These are phyloP conservation scores for Cicer chorassanicum DNA, from an alignment of 306 rosid species.

Conservation along the genomic window DNA sequence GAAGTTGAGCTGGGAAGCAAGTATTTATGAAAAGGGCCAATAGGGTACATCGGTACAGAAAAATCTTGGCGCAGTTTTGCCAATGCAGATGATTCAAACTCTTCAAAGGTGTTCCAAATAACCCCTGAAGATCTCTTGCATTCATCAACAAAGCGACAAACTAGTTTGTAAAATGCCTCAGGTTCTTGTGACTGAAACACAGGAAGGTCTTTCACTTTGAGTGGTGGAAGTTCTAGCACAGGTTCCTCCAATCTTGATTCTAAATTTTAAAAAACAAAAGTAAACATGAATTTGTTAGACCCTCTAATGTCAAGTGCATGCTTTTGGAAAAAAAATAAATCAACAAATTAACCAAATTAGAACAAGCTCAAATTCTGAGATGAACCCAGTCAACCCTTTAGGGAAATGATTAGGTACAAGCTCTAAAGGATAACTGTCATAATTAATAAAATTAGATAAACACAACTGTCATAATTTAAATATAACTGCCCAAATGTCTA, in stretches of 20 bases:
- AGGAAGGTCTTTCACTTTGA: constrained; percentile 67
- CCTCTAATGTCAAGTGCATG: constrained; percentile 2
- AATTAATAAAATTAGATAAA: too few species aligned
- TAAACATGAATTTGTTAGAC: neutral
- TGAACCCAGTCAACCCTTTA: neutral
- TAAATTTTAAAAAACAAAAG: constrained; percentile 40
- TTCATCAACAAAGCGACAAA: constrained; percentile 36
- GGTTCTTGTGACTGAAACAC: constrained; percentile 25
- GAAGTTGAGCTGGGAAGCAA: constrained; percentile 38
- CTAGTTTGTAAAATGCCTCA: constrained; percentile 33
- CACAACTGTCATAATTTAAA: too few species aligned
- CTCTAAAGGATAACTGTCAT: too few species aligned
- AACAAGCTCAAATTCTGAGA: constrained; percentile 8
- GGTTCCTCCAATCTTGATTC: constrained; percentile 53
- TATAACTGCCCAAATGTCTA: neutral
- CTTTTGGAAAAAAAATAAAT: neutral
- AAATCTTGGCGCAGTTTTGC: constrained; percentile 36
- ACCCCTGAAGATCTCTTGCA: constrained; percentile 59
- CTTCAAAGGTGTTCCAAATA: constrained; percentile 65
- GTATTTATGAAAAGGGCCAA: constrained; percentile 71
- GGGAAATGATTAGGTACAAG: too few species aligned
- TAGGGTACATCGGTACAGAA: constrained; percentile 57
- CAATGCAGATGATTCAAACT: constrained; percentile 57
- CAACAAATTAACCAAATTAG: neutral
- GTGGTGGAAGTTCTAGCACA: constrained; percentile 60